Evolutionary conservation across 257 asterid genomes (phyloP), one percentile per base, ranked within the genome.

Genomic region (Pogostemon cablin): DNA sequence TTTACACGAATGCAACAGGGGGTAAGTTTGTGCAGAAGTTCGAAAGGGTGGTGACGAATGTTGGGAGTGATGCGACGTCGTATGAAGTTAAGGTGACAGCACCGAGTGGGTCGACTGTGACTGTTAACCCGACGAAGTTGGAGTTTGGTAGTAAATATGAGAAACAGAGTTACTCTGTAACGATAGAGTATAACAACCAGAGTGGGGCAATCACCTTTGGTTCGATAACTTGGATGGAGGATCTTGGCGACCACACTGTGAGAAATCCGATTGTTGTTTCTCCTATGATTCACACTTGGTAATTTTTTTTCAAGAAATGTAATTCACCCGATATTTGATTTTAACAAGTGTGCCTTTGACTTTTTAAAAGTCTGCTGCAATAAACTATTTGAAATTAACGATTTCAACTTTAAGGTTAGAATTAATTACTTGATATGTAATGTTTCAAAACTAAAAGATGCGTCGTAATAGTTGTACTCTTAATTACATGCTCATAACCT

Each of bases 261-360:
- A 75, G 83, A 34, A 72, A 78, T 46, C 83, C 78, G 0, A 79
- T 79, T 38, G 78, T 79, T 9, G 75, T 75, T 40, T 65, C 83
- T 4, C 83, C 80, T 0, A 71, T 54, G 80, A 79, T 79, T 54
- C 72, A 42, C 25, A 74, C 65, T 7, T 2, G 11, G 6, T 0
- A 2, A 3, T 17, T 53, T 53, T 0, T 52, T 41, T 41, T 41
- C 7, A 3, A 7, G 7, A n/a, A 3, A 4, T 20, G 25, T 20
- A 20, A 20, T 20, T 20, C 25, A 20, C 0, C 25, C 25, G 25
- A 20, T 20, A 20, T 20, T 20, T 20, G 25, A 20, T 1, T 25
- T 25, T 25, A 25, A 25, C 32, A 25, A 25, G 32, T 25, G 32
- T 25, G 32, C 32, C 32, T 25, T 25, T 25, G 32, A 25, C 32